phyloP scores from a whole-genome alignment of 192 early-diverging fungal species.

The Coemansia erecta region DNA sequence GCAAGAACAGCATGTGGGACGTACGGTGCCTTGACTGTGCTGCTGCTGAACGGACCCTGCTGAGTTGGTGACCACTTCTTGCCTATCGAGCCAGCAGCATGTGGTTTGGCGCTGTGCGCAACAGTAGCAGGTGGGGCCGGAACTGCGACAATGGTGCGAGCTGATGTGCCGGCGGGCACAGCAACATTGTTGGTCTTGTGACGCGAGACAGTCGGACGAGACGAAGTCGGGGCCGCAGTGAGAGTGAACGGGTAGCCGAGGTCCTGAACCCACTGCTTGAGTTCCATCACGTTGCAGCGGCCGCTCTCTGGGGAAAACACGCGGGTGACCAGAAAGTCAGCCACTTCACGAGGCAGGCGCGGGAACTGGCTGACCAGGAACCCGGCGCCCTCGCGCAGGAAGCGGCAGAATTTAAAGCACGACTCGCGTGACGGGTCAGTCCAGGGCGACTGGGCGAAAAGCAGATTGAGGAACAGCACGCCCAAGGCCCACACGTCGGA shows the following conservation, averaged over 20 bases:
- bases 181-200: conserved; percentile 23
- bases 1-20: conserved; percentile 17
- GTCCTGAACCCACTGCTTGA: conserved; percentile 54
- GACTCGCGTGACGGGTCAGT: conserved; percentile 60
- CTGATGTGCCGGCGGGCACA: not conserved
- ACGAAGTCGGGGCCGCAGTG: not conserved
- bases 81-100: conserved; percentile 17
- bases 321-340: conserved; percentile 60
- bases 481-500: conserved; percentile 75
- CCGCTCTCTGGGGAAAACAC: conserved; percentile 61
- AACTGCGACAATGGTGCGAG: conserved; percentile 1
- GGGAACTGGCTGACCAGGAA: conserved; percentile 63
- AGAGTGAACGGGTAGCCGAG: conserved; percentile 44
- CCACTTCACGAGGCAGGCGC: conserved; percentile 56
- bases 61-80: conserved; percentile 37
- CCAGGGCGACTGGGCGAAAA: conserved; percentile 74
- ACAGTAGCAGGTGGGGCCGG: not conserved
- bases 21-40: conserved; percentile 14
- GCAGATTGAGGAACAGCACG: conserved; percentile 68
- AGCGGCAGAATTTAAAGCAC: conserved; percentile 62
- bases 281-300: conserved; percentile 54
- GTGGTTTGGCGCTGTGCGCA: conserved; percentile 12
- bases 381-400: conserved; percentile 57
- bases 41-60: not conserved
- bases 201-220: conserved; percentile 17